Evolutionary conservation across 2,329 filamentous ascomycete species (phyloP).

Genomic region (Metarhizium humberi): DNA sequence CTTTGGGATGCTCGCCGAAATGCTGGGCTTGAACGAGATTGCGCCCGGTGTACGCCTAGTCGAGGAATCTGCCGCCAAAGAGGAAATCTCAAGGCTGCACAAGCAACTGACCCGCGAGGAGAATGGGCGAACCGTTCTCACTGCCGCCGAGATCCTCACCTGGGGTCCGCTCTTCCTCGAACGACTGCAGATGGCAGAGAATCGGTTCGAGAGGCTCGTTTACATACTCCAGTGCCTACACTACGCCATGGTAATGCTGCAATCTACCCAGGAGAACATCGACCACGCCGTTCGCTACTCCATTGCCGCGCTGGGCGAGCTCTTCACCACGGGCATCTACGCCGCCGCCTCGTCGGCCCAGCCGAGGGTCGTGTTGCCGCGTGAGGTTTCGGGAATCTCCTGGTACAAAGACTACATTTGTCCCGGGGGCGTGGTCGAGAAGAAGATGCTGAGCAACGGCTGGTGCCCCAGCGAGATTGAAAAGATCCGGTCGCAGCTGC

Average conservation of each 20-base stretch:
- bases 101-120: constrained; percentile 5
- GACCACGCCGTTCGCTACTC: constrained; percentile 16
- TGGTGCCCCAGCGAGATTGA: constrained; percentile 24
- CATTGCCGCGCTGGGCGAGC: constrained; percentile 18
- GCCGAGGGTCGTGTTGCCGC: constrained; percentile 7
- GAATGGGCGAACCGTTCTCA: constrained; percentile 1
- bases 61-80: constrained; percentile 3
- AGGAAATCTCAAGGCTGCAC: constrained; percentile 10
- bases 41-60: constrained; percentile 8
- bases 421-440: constrained; percentile 11
- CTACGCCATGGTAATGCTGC: constrained; percentile 9
- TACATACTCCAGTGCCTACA: constrained; percentile 13
- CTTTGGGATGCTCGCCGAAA: constrained; percentile 21
- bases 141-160: constrained; percentile 2
- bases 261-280: constrained; percentile 10
- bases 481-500: constrained; percentile 14
- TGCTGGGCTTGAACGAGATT: constrained; percentile 16
- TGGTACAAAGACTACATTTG: constrained; percentile 12
- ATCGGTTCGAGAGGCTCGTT: constrained; percentile 7
- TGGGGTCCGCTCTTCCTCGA: constrained; percentile 4
- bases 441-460: constrained; percentile 17
- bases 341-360: background rate
- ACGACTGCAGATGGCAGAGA: constrained; percentile 5
- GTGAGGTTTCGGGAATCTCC: constrained; percentile 6
- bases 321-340: constrained; percentile 11